Evolutionary conservation across 768 basidiomycete genomes (phyloP).

Genomic region (Leccinum broughii): DNA sequence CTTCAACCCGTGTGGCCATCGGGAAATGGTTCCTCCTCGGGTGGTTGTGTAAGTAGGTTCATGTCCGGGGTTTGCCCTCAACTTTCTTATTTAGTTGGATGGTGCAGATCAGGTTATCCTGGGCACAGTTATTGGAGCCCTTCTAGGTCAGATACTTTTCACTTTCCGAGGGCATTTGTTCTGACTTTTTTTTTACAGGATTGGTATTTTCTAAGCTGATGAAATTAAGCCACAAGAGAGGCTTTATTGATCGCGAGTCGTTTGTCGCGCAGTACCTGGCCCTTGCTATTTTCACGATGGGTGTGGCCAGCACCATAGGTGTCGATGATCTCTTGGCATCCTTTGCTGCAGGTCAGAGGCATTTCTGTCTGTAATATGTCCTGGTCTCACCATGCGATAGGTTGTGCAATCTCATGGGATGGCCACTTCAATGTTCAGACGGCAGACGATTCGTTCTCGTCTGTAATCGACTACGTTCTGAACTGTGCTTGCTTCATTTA

Average conservation of each 20-base stretch:
- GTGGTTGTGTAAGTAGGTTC: conserved; percentile 56
- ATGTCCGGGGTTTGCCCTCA: background rate
- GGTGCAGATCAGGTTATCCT: conserved; percentile 77
- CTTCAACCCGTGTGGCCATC: conserved; percentile 60
- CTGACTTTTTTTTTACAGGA: conserved; percentile 41
- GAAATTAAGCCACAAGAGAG: conserved; percentile 61
- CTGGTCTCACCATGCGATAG: conserved; percentile 38
- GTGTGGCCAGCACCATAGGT: conserved; percentile 77
- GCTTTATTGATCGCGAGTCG: conserved; percentile 77
- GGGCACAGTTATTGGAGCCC: conserved; percentile 66
- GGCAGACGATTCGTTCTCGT: conserved; percentile 84
- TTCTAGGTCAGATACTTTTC: conserved; percentile 40
- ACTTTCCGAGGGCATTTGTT: background rate
- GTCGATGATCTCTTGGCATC: conserved; percentile 88
- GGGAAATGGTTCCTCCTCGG: conserved; percentile 86
- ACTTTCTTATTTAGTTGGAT: conserved; percentile 3
- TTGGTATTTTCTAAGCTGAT: conserved; percentile 69
- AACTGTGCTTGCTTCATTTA: conserved; percentile 83
- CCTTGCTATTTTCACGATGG: conserved; percentile 70
- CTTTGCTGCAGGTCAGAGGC: conserved; percentile 71
- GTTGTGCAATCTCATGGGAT: conserved; percentile 91
- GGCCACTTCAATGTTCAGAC: conserved; percentile 77
- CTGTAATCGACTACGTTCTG: conserved; percentile 85
- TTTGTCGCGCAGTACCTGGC: conserved; percentile 85
- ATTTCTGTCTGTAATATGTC: background rate